phyloP scores from a whole-genome alignment of 148 eudicot genomes.

The Talinum fruticosum region DNA sequence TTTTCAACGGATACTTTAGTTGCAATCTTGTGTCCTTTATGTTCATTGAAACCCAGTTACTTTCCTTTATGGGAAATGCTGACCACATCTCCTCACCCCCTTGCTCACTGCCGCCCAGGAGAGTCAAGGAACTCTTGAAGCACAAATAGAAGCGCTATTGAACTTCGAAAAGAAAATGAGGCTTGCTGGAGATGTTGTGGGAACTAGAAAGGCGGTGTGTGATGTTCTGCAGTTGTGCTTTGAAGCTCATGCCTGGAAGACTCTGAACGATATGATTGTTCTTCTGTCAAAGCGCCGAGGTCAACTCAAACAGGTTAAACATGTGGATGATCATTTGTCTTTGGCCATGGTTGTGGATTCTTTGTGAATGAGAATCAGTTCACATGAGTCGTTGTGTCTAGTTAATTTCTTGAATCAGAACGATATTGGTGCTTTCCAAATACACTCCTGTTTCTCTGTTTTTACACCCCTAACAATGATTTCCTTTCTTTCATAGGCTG shows the following conservation, averaged over 20 bases:
- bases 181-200: conserved; percentile 74
- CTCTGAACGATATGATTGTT: conserved; percentile 48
- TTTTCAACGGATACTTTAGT: too few relatives aligned
- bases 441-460: neutral
- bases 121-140: conserved; percentile 50
- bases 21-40: too few relatives aligned
- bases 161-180: conserved; percentile 89
- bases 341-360: neutral
- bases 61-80: neutral
- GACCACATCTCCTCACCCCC: neutral
- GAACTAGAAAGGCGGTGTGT: conserved; percentile 62
- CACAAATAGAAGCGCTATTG: conserved; percentile 68
- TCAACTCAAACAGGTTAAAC: conserved; percentile 73
- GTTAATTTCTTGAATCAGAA: too few relatives aligned
- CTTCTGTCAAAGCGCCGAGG: conserved; percentile 91
- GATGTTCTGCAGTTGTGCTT: conserved; percentile 75
- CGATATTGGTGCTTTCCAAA: neutral
- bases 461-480: conserved; percentile 4
- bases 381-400: neutral
- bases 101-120: neutral
- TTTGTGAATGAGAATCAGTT: neutral
- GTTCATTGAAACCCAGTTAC: too few relatives aligned
- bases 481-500: conserved; percentile 47
- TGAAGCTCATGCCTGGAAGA: conserved; percentile 81
- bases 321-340: neutral